Conservation (phyloP, 2,329 filamentous ascomycete genomes). For the Setomelanomma holmii region DNA sequence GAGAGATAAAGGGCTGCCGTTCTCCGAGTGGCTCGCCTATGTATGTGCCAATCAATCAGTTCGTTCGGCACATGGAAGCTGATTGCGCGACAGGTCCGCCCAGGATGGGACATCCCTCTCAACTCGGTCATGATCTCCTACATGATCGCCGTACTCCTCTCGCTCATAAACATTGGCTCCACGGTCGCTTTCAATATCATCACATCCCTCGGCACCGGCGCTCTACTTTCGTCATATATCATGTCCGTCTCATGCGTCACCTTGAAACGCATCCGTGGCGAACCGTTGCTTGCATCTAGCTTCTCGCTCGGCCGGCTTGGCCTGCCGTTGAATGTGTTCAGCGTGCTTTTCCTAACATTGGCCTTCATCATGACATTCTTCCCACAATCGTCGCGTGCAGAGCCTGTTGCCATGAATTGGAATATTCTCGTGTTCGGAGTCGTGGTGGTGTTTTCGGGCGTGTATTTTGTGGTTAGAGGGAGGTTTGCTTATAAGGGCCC, state of each 20-base stretch:
- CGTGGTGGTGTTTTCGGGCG: constrained; percentile 48
- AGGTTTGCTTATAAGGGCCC: constrained; percentile 46
- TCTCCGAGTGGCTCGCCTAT: constrained; percentile 11
- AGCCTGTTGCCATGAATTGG: constrained; percentile 55
- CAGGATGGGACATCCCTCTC: constrained; percentile 36
- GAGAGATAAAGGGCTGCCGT: constrained; percentile 29
- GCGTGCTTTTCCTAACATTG: constrained; percentile 43
- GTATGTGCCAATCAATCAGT: constrained; percentile 9
- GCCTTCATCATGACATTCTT: constrained; percentile 54
- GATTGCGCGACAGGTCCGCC: constrained; percentile 12
- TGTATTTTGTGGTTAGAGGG: constrained; percentile 50
- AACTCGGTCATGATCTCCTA: constrained; percentile 39
- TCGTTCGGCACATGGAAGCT: too few species aligned
- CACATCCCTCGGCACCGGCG: constrained; percentile 41
- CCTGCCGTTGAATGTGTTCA: constrained; percentile 46
- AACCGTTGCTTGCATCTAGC: constrained; percentile 32
- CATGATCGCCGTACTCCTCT: constrained; percentile 41
- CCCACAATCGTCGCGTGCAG: constrained; percentile 32
- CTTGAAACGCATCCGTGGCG: constrained; percentile 30
- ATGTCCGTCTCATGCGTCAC: constrained; percentile 42
- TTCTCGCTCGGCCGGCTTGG: constrained; percentile 50
- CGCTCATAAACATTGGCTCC: constrained; percentile 54
- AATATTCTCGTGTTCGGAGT: constrained; percentile 52
- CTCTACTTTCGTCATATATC: constrained; percentile 41
- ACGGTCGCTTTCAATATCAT: constrained; percentile 51